phyloP scores from a whole-genome alignment of 306 rosid genomes.

The Phaseolus lunatus region DNA sequence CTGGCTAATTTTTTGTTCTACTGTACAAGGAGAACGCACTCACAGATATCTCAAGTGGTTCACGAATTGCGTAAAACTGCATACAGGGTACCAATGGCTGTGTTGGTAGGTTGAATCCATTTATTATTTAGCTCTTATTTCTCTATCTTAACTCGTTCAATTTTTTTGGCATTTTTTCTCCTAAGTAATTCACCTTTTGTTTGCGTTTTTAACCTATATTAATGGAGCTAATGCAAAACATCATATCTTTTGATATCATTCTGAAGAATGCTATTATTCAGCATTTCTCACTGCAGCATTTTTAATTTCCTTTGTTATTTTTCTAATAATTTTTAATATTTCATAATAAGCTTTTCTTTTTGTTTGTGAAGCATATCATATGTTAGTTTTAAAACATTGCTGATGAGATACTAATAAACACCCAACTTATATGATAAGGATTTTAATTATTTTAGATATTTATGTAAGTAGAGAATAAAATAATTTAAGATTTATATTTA shows the following conservation, averaged over 20 bases:
- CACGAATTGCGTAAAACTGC: constrained; percentile 83
- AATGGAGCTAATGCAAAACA: constrained; percentile 10
- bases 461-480: no score
- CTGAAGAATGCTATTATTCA: constrained; percentile 20
- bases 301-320: neutral
- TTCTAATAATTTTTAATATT: constrained; percentile 14
- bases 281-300: neutral
- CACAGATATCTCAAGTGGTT: constrained; percentile 89
- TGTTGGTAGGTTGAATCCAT: constrained; percentile 69
- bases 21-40: constrained; percentile 88
- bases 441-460: no score
- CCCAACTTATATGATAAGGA: constrained; percentile 14
- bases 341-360: constrained; percentile 3
- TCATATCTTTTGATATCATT: constrained; percentile 17
- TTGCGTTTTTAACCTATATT: neutral
- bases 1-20: constrained; percentile 24
- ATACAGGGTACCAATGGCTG: constrained; percentile 92
- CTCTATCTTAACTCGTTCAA: neutral
- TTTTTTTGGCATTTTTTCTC: constrained; percentile 7
- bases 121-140: no score
- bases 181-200: constrained; percentile 3
- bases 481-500: no score
- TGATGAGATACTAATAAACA: neutral
- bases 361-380: constrained; percentile 1
- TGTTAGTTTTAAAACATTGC: constrained; percentile 22